These are phyloP conservation scores for Drechslera avenae DNA, from an alignment of 2,329 filamentous ascomycete species.

Conservation along the genomic window DNA sequence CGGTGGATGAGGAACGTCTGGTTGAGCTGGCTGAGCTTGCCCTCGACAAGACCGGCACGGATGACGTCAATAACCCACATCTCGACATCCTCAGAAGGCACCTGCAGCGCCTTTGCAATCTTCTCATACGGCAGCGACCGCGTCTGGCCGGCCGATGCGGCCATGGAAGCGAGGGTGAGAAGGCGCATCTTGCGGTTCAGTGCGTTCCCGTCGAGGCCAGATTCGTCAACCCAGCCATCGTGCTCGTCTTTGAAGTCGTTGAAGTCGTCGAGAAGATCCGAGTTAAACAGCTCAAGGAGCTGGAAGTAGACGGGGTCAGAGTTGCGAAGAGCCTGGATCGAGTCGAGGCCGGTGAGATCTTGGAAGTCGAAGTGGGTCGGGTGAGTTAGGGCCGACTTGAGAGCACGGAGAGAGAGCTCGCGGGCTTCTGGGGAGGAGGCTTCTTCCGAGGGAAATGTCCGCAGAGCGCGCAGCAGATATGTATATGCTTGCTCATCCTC, in stretches of 20 bases:
- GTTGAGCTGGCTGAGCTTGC: slow-evolving; percentile 91
- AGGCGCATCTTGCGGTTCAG: slow-evolving; percentile 96
- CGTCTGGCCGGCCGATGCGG: slow-evolving; percentile 74
- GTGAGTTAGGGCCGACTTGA: slow-evolving; percentile 69
- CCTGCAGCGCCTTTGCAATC: slow-evolving; percentile 83
- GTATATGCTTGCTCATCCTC: slow-evolving; percentile 77
- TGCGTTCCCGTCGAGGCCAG: slow-evolving; percentile 70
- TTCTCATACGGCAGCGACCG: slow-evolving; percentile 86
- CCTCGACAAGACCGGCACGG: slow-evolving; percentile 91
- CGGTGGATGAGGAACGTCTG: slow-evolving; percentile 94
- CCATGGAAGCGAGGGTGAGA: slow-evolving; percentile 87
- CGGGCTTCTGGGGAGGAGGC: slow-evolving; percentile 60
- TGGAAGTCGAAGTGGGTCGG: slow-evolving; percentile 74
- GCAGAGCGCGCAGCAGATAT: slow-evolving; percentile 77
- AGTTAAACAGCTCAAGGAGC: slow-evolving; percentile 92
- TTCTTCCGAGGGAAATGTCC: slow-evolving; percentile 70
- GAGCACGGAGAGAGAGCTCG: slow-evolving; percentile 65
- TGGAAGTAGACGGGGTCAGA: slow-evolving; percentile 86
- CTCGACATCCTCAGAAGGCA: slow-evolving; percentile 84
- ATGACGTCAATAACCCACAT: slow-evolving; percentile 99
- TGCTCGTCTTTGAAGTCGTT: slow-evolving; percentile 94
- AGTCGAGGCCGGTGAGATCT: slow-evolving; percentile 71
- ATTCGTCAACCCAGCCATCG: slow-evolving; percentile 80
- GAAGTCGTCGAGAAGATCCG: slow-evolving; percentile 93
- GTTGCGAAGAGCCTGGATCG: slow-evolving; percentile 83